These are phyloP conservation scores for Trametes meyenii DNA, from an alignment of 768 basidiomycete species.

Conservation along the genomic window DNA sequence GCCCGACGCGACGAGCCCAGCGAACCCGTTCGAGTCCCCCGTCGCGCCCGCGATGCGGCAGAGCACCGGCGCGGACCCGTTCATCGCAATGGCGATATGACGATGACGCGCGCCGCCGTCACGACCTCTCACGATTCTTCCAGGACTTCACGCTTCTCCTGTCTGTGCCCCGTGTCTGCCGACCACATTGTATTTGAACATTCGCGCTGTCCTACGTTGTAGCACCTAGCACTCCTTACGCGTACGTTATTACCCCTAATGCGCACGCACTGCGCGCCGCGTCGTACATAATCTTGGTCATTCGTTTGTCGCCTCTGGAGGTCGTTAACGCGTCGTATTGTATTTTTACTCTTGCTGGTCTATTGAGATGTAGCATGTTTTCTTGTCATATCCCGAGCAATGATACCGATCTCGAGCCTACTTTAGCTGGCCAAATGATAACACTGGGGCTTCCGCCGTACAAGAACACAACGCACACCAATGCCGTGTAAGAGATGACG, in stretches of 20 bases:
- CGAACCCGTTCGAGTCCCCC: conserved; percentile 21
- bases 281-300: background rate
- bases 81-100: conserved; percentile 41
- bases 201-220: background rate
- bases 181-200: conserved; percentile 12
- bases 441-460: no score
- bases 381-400: background rate
- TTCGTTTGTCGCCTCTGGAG: background rate
- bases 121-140: background rate
- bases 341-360: background rate
- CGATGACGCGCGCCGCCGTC: background rate
- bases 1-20: background rate
- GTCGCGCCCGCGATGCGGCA: conserved; percentile 34
- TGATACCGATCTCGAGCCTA: no score
- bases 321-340: background rate
- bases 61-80: conserved; percentile 57
- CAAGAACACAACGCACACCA: no score
- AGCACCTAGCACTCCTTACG: background rate
- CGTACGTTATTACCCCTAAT: background rate
- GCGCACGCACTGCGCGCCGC: background rate
- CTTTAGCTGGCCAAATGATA: no score
- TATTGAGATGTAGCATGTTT: background rate
- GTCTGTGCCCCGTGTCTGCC: background rate
- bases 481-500: no score
- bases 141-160: background rate